phyloP scores from a whole-genome alignment of 805 yeast genomes.

The Monosporozyma unispora region DNA sequence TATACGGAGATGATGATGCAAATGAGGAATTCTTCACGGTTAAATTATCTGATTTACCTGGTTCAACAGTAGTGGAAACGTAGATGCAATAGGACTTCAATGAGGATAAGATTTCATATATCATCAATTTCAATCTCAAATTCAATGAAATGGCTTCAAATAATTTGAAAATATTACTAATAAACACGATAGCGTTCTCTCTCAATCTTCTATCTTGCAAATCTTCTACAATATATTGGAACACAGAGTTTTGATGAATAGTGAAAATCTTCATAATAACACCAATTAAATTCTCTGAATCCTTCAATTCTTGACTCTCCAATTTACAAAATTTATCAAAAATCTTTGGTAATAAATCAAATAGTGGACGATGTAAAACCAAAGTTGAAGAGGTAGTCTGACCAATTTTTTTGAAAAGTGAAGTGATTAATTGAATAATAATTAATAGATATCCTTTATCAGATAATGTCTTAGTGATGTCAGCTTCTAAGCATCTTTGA shows the following conservation, averaged over 20 bases:
- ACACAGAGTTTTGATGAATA: conserved; percentile 23
- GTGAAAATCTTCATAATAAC: conserved; percentile 21
- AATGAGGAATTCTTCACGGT: background rate
- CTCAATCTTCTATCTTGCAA: conserved; percentile 5
- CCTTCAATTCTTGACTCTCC: conserved; percentile 7
- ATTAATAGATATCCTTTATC: conserved; percentile 11
- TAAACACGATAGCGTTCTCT: conserved; percentile 4
- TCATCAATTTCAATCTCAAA: conserved; percentile 23
- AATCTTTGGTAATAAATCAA: conserved; percentile 10
- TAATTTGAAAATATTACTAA: conserved; percentile 14
- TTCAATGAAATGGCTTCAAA: conserved; percentile 23
- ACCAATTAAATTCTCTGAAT: conserved; percentile 12
- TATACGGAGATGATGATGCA: background rate
- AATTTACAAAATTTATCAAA: conserved; percentile 10
- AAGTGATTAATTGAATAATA: conserved; percentile 17
- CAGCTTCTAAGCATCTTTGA: conserved; percentile 9
- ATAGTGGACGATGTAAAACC: conserved; percentile 7
- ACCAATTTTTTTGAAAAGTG: conserved; percentile 17
- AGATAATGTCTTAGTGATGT: background rate
- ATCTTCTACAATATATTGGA: conserved; percentile 13
- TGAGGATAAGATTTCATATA: conserved; percentile 26
- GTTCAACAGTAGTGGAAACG: conserved; percentile 11
- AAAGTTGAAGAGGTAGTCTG: conserved; percentile 3
- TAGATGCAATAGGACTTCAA: conserved; percentile 24
- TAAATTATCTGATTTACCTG: background rate